Evolutionary conservation across 768 basidiomycete genomes (phyloP), one percentile per base, ranked within the genome.

Genomic region (Daedaleopsis sinensis): DNA sequence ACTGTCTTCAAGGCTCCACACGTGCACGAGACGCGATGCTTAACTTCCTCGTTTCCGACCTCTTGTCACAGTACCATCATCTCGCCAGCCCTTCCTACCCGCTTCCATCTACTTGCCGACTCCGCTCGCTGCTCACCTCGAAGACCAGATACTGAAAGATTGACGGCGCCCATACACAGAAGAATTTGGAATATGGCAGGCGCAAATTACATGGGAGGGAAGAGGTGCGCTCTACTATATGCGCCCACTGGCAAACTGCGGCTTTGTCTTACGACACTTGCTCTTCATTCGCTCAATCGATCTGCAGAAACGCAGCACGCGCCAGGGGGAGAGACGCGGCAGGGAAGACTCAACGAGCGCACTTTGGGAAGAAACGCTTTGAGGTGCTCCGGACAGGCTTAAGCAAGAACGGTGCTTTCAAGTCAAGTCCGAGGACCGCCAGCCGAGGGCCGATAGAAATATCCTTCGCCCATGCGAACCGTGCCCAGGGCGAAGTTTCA

Each of bases 161-260:
- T 10, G 21, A 9, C 18, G n/a, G 16, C n/a, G 47, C 15, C 7
- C 12, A 19, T 47, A 23, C n/a, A 23, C 27, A 47, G 46, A 13
- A n/a, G 23, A 23, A 13, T 49, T 23, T 21, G 12, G 52, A 65
- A 88, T 13, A 55, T 89, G 87, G 74, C 75, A 21, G 88, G 89
- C 7, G 89, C 87, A 35, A 90, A 90, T 66, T 90, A 90, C 63
- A 90, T 88, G 87, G 89, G 89, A 23, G 89, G 89, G 13, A 87
- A 83, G 75, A 79, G 86, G 88, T 86, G 51, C 38, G 72, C 19
- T 19, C 18, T 44, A 27, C 15, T 42, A 18, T 42, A 42, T 42
- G 39, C 39, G 11, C 18, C 39, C 3, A n/a, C 19, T 42, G 12
- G 13, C 19, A n/a, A 16, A 15, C 16, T 19, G 13, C 12, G 35